Base-by-base conservation (phyloP, 352 stramenopile species). In the Phytopythium oedochilum region DNA sequence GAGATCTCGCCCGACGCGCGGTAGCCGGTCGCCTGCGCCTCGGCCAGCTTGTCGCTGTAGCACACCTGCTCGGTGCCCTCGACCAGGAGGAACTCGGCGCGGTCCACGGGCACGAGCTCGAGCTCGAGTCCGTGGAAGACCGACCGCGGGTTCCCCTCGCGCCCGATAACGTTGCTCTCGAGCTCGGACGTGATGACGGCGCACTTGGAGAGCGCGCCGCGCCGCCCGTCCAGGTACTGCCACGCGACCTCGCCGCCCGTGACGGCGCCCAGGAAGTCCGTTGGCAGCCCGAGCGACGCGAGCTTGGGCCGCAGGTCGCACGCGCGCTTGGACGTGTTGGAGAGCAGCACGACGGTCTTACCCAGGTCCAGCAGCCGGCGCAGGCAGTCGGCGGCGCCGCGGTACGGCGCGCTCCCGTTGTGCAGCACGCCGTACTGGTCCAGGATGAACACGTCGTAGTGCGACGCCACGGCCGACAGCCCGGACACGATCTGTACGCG, bases 391-490 rank as follows among this genome's bases (percentile, higher is more conserved):
- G 82, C 65, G 11, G 86, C 81, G 32, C 79, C 81, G 15, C 73
- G 60, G 53, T 96, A 83, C 20, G 72, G 66, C 25, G 71, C 34
- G 5, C 70, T 77, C 53, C 90, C 90, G 75, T 97, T 95, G 71
- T 97, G 90, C 57, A 97, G 66, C 22, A 97, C 90, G 40, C 90
- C 90, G 55, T 87, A 97, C 71, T 97, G 90, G 71, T 97, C 90
- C 20, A 97, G 70, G 52, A 97, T 78, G 61, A 97, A 96, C 12
- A 85, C 75, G 64, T 97, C 86, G 63, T 96, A 97, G 15, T 57
- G 55, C 39, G 81, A 65, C 6, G 75, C 52, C 25, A 94, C 46
- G 31, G 65, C 61, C 36, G 51, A 53, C 14, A 87, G 45, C 1
- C 73, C 76, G 8, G 45, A 22, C 32, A 83, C 53, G 5, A 78